A percentile compares a stretch with the other conserved stretches of the same genome.
These are phyloP conservation scores for Ophiostoma quercus DNA, from an alignment of 2,329 filamentous ascomycete species.

Conservation along the genomic window DNA sequence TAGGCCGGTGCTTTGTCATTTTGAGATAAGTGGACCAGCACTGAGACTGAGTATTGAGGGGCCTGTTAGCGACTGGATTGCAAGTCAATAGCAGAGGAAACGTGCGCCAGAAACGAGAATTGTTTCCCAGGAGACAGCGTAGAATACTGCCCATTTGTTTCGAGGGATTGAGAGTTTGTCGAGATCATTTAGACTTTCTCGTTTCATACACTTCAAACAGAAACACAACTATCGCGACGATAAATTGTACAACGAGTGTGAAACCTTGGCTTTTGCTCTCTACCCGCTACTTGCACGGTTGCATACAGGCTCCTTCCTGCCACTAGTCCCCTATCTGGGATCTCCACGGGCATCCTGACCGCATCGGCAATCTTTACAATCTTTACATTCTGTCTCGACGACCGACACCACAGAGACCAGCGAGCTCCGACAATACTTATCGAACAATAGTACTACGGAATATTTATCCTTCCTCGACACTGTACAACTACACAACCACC, in stretches of 20 bases:
- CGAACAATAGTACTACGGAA: not conserved
- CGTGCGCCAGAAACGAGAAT: not conserved
- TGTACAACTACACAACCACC: slow-evolving; percentile 13
- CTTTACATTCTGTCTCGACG: not conserved
- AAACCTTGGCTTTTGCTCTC: not conserved
- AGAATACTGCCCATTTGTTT: not conserved
- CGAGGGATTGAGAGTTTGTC: not conserved
- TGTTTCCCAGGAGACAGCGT: slow-evolving; percentile 23
- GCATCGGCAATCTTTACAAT: not conserved
- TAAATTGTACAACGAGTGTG: not conserved
- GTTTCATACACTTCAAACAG: not conserved
- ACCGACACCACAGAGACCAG: not conserved
- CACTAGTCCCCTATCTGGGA: not conserved
- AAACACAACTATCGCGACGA: not conserved
- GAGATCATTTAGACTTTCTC: not conserved
- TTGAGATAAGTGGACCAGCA: slow-evolving; percentile 8
- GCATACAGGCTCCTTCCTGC: not conserved
- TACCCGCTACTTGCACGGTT: not conserved
- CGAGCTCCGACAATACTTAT: not conserved
- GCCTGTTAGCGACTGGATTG: not conserved
- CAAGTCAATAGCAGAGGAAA: not conserved
- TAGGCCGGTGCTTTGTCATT: slow-evolving; percentile 14
- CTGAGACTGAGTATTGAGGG: too few relatives aligned
- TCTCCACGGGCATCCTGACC: slow-evolving; percentile 8
- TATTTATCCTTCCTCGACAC: not conserved